Conservation (phyloP, 768 basidiomycete genomes). For the Mycena amicta region DNA sequence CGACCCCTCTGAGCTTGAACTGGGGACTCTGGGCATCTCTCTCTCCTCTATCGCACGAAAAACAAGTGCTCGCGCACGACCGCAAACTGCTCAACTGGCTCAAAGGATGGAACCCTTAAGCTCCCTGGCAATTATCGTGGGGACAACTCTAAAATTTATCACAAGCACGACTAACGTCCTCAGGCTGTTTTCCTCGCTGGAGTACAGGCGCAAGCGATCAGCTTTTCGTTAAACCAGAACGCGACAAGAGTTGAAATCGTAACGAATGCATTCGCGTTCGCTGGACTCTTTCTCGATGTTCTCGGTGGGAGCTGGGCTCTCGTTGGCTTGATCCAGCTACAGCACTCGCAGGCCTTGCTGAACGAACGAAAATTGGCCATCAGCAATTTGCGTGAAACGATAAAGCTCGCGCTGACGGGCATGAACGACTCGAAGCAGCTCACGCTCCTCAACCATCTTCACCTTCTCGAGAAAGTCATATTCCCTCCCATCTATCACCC, state of each 20-base stretch:
- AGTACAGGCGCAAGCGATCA: slow-evolving; percentile 12
- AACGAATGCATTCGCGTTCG: slow-evolving; percentile 11
- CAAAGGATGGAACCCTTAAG: background rate
- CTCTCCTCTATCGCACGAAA: background rate
- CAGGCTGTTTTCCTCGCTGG: slow-evolving; percentile 18
- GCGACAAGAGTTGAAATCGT: slow-evolving; percentile 4
- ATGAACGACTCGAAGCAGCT: background rate
- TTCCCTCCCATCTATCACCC: slow-evolving; percentile 4
- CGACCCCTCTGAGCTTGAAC: too few species aligned
- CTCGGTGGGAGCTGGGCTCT: slow-evolving; percentile 9
- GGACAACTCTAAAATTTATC: background rate
- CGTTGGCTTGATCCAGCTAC: slow-evolving; percentile 7
- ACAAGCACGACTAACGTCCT: background rate
- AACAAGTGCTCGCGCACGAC: background rate
- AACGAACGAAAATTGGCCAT: slow-evolving; percentile 1
- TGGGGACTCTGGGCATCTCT: background rate
- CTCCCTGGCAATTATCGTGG: background rate
- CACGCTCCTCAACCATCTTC: slow-evolving; percentile 2
- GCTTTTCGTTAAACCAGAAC: background rate
- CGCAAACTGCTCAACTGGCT: background rate
- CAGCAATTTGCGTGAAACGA: background rate
- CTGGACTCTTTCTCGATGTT: slow-evolving; percentile 11
- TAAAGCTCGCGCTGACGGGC: background rate
- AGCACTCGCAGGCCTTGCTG: slow-evolving; percentile 4
- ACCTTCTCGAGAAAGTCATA: background rate